Conservation (phyloP, 495 filamentous ascomycete species). For the Cercophora sp. region DNA sequence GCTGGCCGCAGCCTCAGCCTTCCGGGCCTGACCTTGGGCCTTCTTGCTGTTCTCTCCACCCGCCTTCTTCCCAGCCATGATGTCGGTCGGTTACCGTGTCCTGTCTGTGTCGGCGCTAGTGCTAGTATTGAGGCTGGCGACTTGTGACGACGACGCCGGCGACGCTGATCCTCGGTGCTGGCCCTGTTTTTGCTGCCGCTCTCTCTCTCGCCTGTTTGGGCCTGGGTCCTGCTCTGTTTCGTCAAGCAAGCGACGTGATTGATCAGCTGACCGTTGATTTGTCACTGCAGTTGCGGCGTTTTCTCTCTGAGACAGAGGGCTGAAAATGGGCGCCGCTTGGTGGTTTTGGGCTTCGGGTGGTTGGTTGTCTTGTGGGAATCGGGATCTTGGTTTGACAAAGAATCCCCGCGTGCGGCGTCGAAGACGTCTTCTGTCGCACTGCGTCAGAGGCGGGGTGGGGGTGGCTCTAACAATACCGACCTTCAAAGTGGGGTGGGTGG, state of each 20-base stretch:
- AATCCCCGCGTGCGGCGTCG: not conserved
- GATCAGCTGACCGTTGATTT: conserved; percentile 1
- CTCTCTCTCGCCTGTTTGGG: not conserved
- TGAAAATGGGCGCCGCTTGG: not conserved
- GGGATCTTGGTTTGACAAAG: not conserved
- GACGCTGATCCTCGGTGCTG: not conserved
- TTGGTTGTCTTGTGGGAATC: too few species aligned
- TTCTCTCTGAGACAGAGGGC: not conserved
- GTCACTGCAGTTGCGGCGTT: too few species aligned
- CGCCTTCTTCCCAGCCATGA: conserved; percentile 60
- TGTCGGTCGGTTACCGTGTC: conserved; percentile 3
- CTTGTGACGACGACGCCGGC: not conserved
- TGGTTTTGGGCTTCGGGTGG: conserved; percentile 1
- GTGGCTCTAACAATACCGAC: too few species aligned
- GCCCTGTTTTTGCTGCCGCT: not conserved
- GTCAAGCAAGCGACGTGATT: not conserved
- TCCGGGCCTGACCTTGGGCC: conserved; percentile 82
- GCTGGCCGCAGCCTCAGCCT: conserved; percentile 77
- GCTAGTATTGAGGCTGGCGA: not conserved
- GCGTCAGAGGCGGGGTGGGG: conserved; percentile 10
- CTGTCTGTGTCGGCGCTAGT: not conserved
- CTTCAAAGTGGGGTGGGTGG: not conserved
- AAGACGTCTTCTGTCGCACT: not conserved
- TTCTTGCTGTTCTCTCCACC: conserved; percentile 76
- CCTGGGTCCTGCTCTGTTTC: not conserved